Evolutionary conservation across 345 rosid genomes (phyloP).

Genomic region (Lepidium didymum): DNA sequence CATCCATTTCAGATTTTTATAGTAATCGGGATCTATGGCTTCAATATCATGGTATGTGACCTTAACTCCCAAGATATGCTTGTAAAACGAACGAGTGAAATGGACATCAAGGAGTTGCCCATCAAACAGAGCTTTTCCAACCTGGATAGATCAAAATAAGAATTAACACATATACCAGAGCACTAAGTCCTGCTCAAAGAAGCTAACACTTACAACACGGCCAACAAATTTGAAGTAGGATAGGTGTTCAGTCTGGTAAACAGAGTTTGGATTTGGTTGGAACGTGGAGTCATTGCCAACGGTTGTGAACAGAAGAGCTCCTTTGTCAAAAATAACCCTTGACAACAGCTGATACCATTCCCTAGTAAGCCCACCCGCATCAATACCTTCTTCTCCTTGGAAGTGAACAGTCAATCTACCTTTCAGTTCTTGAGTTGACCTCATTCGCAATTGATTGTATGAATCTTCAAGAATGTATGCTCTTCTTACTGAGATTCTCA

Average conservation of each 20-base stretch:
- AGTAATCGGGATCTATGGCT: constrained; percentile 94
- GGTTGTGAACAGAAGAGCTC: constrained; percentile 89
- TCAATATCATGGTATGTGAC: constrained; percentile 95
- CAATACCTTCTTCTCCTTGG: constrained; percentile 99
- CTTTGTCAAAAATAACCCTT: constrained; percentile 93
- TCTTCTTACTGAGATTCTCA: constrained; percentile 91
- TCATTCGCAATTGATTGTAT: constrained; percentile 88
- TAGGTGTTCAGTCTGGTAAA: constrained; percentile 92
- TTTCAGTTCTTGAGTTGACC: constrained; percentile 74
- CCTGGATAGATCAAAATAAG: constrained; percentile 40
- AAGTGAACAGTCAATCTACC: constrained; percentile 91
- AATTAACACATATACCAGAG: constrained; percentile 1
- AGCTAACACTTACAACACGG: constrained; percentile 68
- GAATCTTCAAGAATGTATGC: constrained; percentile 97
- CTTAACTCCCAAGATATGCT: constrained; percentile 85
- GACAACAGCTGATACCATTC: constrained; percentile 98
- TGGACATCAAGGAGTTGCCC: constrained; percentile 96
- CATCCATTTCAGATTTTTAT: constrained; percentile 90
- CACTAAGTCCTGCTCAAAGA: not conserved
- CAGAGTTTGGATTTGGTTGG: constrained; percentile 98
- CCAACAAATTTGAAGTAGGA: constrained; percentile 98
- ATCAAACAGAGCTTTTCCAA: constrained; percentile 93
- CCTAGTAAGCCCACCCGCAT: constrained; percentile 99
- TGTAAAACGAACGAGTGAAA: constrained; percentile 95
- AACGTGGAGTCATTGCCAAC: constrained; percentile 97